These are phyloP conservation scores for Chalaropsis thielavioides DNA, from an alignment of 2,329 filamentous ascomycete genomes.

Conservation along the genomic window DNA sequence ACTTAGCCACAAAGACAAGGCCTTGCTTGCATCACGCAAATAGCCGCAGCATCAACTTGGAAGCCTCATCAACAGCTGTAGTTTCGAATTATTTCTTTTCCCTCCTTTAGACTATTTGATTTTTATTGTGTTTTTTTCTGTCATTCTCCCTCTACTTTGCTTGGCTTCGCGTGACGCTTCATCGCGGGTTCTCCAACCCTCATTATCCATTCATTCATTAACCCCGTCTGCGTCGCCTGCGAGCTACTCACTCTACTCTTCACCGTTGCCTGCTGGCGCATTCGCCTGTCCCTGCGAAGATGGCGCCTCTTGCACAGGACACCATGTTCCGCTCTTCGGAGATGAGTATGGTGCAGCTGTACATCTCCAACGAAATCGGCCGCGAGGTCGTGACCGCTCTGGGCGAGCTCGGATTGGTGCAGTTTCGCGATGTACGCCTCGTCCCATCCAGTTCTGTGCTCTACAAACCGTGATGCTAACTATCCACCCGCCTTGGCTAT, in stretches of 20 bases:
- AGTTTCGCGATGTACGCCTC: slow-evolving; percentile 74
- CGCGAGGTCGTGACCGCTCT: slow-evolving; percentile 93
- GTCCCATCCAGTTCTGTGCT: not conserved
- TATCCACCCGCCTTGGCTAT: slow-evolving; percentile 15
- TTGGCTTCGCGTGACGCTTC: not conserved
- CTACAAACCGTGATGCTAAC: not conserved
- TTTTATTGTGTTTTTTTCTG: slow-evolving; percentile 2
- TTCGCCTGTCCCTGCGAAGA: slow-evolving; percentile 20
- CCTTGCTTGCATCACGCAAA: not conserved
- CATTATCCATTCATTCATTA: slow-evolving; percentile 5
- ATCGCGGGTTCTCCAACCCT: slow-evolving; percentile 1
- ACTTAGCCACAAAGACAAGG: not conserved
- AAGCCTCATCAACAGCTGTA: not conserved
- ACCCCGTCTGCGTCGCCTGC: not conserved
- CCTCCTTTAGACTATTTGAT: slow-evolving; percentile 1
- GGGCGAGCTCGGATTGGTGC: slow-evolving; percentile 88
- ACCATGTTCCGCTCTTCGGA: slow-evolving; percentile 99
- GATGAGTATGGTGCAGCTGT: slow-evolving; percentile 99
- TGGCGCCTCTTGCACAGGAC: slow-evolving; percentile 58
- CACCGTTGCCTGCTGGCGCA: not conserved
- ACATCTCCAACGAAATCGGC: slow-evolving; percentile 97
- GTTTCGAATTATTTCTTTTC: slow-evolving; percentile 5
- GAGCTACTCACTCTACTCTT: not conserved
- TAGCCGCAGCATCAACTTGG: not conserved
- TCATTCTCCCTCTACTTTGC: not conserved